Evolutionary conservation across 805 yeast genomes (phyloP).

Genomic region (Wickerhamomyces mucosus): DNA sequence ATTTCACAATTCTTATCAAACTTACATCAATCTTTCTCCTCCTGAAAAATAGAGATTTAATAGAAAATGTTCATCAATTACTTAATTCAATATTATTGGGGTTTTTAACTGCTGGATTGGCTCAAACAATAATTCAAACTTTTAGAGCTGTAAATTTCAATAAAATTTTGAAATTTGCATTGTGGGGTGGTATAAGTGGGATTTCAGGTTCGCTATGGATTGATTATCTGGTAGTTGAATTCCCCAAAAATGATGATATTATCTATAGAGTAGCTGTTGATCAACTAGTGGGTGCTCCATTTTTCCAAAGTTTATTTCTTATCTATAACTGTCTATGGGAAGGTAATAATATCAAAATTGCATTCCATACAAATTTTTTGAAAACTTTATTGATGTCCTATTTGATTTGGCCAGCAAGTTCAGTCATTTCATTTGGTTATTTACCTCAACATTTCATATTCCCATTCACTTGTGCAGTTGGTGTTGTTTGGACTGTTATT

Average conservation of each 20-base stretch:
- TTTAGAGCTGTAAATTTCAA: slow-evolving; percentile 12
- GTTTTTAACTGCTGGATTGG: slow-evolving; percentile 13
- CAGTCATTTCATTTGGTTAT: slow-evolving; percentile 38
- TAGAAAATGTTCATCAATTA: slow-evolving; percentile 16
- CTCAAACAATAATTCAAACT: slow-evolving; percentile 17
- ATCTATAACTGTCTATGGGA: slow-evolving; percentile 49
- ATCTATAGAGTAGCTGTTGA: slow-evolving; percentile 37
- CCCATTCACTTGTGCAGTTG: slow-evolving; percentile 49
- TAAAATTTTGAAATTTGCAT: slow-evolving; percentile 32
- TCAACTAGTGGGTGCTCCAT: slow-evolving; percentile 45
- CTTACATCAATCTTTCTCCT: slow-evolving; percentile 6
- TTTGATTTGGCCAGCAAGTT: slow-evolving; percentile 51
- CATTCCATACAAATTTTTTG: slow-evolving; percentile 29
- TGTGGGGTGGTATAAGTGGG: slow-evolving; percentile 58
- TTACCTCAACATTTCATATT: slow-evolving; percentile 42
- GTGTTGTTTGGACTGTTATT: slow-evolving; percentile 45
- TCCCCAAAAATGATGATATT: slow-evolving; percentile 29
- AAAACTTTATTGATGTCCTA: slow-evolving; percentile 43
- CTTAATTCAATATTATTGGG: slow-evolving; percentile 18
- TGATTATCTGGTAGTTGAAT: slow-evolving; percentile 29
- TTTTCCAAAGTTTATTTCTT: slow-evolving; percentile 43
- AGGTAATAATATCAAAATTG: slow-evolving; percentile 25
- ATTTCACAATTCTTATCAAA: slow-evolving; percentile 5
- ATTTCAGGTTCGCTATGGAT: slow-evolving; percentile 48
- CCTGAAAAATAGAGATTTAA: slow-evolving; percentile 14